Conservation (phyloP, 1,284 basidiomycete species). For the Puccinia hordei region DNA sequence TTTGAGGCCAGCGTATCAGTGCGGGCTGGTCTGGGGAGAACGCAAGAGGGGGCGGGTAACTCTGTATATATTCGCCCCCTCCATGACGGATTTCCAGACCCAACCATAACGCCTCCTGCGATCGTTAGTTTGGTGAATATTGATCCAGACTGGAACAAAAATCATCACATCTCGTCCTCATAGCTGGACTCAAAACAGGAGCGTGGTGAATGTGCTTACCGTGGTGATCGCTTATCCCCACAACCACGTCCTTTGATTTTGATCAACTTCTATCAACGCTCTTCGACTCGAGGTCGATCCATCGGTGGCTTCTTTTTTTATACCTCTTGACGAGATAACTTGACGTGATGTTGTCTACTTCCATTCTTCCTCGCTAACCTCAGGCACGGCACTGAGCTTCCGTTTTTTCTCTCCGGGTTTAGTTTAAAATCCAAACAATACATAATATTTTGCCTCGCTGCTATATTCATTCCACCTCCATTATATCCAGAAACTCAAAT, state of each 20-base stretch:
- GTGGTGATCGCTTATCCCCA: neutral
- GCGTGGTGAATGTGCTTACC: too few species aligned
- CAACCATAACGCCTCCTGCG: neutral
- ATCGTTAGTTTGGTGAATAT: neutral
- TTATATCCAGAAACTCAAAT: too few species aligned
- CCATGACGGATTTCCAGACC: neutral
- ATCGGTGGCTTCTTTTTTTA: neutral
- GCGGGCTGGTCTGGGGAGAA: neutral
- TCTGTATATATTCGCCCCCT: neutral
- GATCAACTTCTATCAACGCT: neutral
- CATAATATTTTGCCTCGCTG: neutral
- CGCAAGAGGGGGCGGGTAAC: conserved; percentile 11
- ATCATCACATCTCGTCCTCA: neutral
- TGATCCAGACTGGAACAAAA: neutral
- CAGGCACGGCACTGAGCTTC: neutral
- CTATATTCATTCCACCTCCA: too few species aligned
- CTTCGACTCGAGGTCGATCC: neutral
- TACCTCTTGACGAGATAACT: conserved; percentile 7
- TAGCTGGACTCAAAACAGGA: neutral
- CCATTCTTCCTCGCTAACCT: neutral
- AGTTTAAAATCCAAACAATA: neutral
- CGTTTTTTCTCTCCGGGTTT: neutral
- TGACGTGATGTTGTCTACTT: neutral
- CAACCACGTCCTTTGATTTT: neutral
- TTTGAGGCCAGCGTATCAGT: neutral